A percentile compares a stretch with the other conserved stretches of the same genome.
These are phyloP conservation scores for Candida takata DNA, from an alignment of 805 yeast genomes.

Conservation along the genomic window DNA sequence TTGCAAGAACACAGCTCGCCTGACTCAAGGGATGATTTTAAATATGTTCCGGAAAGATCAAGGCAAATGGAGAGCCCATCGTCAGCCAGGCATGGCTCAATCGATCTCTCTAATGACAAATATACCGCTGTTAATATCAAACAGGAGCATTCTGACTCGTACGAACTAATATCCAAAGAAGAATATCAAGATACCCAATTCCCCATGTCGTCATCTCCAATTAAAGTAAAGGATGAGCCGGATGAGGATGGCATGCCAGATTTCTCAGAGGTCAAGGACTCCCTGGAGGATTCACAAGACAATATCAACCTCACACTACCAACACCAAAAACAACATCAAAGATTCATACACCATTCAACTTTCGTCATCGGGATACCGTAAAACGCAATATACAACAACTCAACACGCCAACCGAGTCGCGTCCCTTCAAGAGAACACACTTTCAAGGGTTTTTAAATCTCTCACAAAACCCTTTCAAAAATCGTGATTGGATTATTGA, in stretches of 20 bases:
- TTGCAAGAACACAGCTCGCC: neutral
- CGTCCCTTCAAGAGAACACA: slow-evolving; percentile 14
- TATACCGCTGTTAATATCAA: slow-evolving; percentile 1
- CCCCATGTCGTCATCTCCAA: slow-evolving; percentile 5
- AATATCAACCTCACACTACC: slow-evolving; percentile 3
- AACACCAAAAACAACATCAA: slow-evolving; percentile 7
- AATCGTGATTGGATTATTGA: slow-evolving; percentile 30
- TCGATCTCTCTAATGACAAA: slow-evolving; percentile 10
- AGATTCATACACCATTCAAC: slow-evolving; percentile 11
- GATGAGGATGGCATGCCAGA: slow-evolving; percentile 1
- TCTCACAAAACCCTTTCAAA: slow-evolving; percentile 13
- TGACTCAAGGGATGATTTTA: no score
- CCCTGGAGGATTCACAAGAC: slow-evolving; percentile 9
- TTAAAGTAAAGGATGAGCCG: slow-evolving; percentile 8
- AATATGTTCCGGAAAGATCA: no score
- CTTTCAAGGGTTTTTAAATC: slow-evolving; percentile 2
- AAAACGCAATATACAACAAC: slow-evolving; percentile 1
- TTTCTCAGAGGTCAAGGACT: slow-evolving; percentile 8
- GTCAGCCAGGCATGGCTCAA: slow-evolving; percentile 5
- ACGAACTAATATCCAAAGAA: slow-evolving; percentile 3
- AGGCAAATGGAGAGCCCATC: no score
- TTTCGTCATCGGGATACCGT: neutral
- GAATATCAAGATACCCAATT: neutral
- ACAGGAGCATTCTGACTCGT: slow-evolving; percentile 7
- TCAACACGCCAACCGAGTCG: slow-evolving; percentile 14